Conservation (phyloP, 2,329 filamentous ascomycete genomes). For the Penicillium polonicum region DNA sequence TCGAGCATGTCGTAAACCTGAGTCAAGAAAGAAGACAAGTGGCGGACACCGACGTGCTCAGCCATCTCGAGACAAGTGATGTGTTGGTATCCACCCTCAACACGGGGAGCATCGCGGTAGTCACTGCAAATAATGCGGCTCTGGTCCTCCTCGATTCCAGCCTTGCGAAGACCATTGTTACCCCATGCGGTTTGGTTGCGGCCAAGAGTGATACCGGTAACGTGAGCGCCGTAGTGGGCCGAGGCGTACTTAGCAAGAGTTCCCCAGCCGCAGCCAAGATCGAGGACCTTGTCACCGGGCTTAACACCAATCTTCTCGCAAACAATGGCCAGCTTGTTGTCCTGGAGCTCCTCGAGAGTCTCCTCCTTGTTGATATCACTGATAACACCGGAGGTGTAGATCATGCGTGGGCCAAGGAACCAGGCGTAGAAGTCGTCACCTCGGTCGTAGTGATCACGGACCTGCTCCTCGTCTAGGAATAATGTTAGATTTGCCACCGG, state of each 20-base stretch:
- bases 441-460: conserved; percentile 95
- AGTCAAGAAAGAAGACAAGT: conserved; percentile 75
- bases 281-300: conserved; percentile 77
- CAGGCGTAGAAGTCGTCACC: conserved; percentile 98
- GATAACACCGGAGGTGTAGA: conserved; percentile 95
- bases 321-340: conserved; percentile 93
- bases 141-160: conserved; percentile 80
- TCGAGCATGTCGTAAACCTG: conserved; percentile 96
- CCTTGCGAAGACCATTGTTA: conserved; percentile 81
- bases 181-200: conserved; percentile 97
- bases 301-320: conserved; percentile 92
- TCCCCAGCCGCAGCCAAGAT: conserved; percentile 98
- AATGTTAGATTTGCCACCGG: not conserved
- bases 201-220: conserved; percentile 88
- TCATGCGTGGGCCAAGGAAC: conserved; percentile 98
- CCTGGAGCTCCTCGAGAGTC: conserved; percentile 89
- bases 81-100: conserved; percentile 79
- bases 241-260: conserved; percentile 92
- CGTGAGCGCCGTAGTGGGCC: conserved; percentile 82
- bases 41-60: conserved; percentile 93
- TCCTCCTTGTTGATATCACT: conserved; percentile 85
- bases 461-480: conserved; percentile 83
- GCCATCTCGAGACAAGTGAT: conserved; percentile 98
- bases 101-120: conserved; percentile 88
- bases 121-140: conserved; percentile 93